These are phyloP conservation scores for Elsinoe necatrix DNA, from an alignment of 2,329 filamentous ascomycete species.

Conservation along the genomic window DNA sequence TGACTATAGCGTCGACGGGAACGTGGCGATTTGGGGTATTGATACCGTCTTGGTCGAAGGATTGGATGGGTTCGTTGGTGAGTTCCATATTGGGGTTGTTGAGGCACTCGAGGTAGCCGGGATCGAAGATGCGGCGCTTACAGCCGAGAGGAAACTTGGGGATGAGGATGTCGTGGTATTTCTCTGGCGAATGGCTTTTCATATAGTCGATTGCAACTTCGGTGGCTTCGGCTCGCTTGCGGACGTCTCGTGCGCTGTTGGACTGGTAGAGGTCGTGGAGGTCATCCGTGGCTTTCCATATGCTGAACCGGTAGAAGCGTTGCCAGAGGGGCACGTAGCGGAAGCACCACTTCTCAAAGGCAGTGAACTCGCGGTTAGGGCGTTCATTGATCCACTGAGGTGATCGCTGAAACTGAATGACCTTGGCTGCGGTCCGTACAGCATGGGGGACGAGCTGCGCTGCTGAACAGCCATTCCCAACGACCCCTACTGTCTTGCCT, in stretches of 20 bases:
- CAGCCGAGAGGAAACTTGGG: conserved; percentile 25
- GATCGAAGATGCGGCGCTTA: conserved; percentile 28
- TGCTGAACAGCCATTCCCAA: conserved; percentile 35
- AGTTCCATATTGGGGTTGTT: conserved; percentile 22
- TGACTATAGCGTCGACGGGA: conserved; percentile 29
- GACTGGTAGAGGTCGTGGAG: neutral
- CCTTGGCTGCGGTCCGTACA: neutral
- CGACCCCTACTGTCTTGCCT: conserved; percentile 17
- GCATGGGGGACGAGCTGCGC: conserved; percentile 40
- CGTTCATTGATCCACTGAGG: conserved; percentile 31
- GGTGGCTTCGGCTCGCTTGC: conserved; percentile 15
- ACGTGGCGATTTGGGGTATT: conserved; percentile 18
- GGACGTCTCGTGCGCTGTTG: conserved; percentile 5
- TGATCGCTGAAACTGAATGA: conserved; percentile 20
- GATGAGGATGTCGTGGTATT: conserved; percentile 21
- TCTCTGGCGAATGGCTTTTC: conserved; percentile 20
- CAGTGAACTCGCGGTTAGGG: conserved; percentile 27
- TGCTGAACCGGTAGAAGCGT: conserved; percentile 36
- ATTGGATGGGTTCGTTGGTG: conserved; percentile 22
- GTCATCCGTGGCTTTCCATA: conserved; percentile 24
- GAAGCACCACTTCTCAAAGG: conserved; percentile 27
- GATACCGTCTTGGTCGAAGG: conserved; percentile 22
- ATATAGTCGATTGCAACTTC: conserved; percentile 23
- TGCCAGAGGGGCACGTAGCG: conserved; percentile 36
- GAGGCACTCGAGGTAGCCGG: conserved; percentile 24